Conservation (phyloP, 2,329 filamentous ascomycete species). For the Sarocladiaceae sp. region DNA sequence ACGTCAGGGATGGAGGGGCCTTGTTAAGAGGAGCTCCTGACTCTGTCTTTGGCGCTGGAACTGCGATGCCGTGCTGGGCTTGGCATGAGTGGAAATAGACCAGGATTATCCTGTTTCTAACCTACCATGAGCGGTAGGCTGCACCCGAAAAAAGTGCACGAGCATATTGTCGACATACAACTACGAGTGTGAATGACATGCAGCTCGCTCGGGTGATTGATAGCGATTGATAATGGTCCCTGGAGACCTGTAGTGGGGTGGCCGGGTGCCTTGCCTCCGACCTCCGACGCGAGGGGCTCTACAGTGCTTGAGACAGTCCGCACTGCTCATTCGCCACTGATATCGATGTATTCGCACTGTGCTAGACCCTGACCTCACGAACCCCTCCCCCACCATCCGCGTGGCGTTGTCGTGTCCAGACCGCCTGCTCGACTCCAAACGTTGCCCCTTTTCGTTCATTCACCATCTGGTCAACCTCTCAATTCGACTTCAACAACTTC, state of each 20-base stretch:
- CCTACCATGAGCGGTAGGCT: background rate
- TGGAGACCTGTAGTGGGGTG: background rate
- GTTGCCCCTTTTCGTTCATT: slow-evolving; percentile 12
- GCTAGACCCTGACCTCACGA: slow-evolving; percentile 5
- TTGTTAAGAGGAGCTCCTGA: background rate
- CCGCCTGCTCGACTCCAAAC: background rate
- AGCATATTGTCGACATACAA: no score
- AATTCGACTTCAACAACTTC: background rate
- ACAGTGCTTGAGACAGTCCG: slow-evolving; percentile 2
- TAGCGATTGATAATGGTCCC: no score
- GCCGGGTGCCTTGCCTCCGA: background rate
- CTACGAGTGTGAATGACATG: no score
- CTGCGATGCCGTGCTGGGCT: background rate
- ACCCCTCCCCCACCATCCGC: slow-evolving; percentile 9
- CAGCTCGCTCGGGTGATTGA: background rate
- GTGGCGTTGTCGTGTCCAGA: slow-evolving; percentile 5
- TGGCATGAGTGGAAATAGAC: background rate
- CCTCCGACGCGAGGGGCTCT: slow-evolving; percentile 5
- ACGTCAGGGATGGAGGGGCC: background rate
- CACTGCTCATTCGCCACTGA: no score
- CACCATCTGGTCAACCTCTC: background rate
- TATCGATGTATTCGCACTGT: background rate
- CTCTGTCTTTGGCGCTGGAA: background rate
- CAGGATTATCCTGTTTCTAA: slow-evolving; percentile 1
- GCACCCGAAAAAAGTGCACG: background rate